phyloP scores from a whole-genome alignment of 345 rosid genomes.

The Corymbia maculata region DNA sequence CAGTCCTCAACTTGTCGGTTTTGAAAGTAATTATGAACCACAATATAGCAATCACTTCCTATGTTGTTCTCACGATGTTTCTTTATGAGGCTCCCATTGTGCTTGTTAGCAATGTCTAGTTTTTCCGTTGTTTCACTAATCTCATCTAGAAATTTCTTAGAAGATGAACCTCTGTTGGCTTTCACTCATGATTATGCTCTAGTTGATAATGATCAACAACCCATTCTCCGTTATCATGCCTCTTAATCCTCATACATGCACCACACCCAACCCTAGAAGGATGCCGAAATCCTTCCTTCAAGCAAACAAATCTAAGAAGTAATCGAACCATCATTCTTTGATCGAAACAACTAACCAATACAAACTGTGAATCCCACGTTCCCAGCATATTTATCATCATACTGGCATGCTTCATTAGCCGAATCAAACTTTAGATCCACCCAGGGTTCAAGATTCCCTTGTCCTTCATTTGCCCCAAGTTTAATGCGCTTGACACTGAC shows the following conservation, averaged over 20 bases:
- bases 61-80: slow-evolving; percentile 34
- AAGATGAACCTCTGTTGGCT: too few relatives aligned
- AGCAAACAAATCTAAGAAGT: slow-evolving; percentile 84
- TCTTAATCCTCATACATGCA: slow-evolving; percentile 86
- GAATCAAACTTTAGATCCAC: slow-evolving; percentile 66
- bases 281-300: slow-evolving; percentile 90
- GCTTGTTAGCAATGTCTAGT: slow-evolving; percentile 1
- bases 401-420: slow-evolving; percentile 71
- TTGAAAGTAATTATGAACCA: slow-evolving; percentile 65
- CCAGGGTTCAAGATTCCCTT: slow-evolving; percentile 33
- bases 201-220: too few relatives aligned
- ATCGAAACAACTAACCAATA: slow-evolving; percentile 83
- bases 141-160: too few relatives aligned
- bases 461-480: slow-evolving; percentile 26
- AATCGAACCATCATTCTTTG: slow-evolving; percentile 64
- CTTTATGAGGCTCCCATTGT: slow-evolving; percentile 10
- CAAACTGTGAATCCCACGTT: slow-evolving; percentile 54
- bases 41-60: slow-evolving; percentile 58
- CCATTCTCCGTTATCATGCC: slow-evolving; percentile 8
- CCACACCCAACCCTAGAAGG: slow-evolving; percentile 88
- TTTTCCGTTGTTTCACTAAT: too few relatives aligned
- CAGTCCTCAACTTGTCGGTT: slow-evolving; percentile 25
- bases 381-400: slow-evolving; percentile 57
- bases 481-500: slow-evolving; percentile 44
- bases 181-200: too few relatives aligned